Conservation (phyloP, 2,329 filamentous ascomycete genomes). For the Ceratocystis destructans region DNA sequence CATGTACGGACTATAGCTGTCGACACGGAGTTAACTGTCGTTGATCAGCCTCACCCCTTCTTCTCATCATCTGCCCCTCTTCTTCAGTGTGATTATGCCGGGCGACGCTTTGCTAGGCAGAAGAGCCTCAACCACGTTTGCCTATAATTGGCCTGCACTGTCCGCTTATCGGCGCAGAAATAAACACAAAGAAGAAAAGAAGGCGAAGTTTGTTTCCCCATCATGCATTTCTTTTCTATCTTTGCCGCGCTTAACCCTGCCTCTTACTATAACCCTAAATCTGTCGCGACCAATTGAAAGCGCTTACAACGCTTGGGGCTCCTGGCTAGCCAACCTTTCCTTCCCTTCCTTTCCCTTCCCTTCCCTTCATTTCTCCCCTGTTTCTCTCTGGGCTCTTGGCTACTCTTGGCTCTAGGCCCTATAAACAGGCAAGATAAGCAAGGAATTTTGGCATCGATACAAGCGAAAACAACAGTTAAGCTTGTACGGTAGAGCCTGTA, state of each 20-base stretch:
- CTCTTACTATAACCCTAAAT: background rate
- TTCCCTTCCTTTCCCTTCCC: background rate
- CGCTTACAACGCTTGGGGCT: background rate
- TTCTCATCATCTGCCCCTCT: background rate
- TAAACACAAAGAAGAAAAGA: too few relatives aligned
- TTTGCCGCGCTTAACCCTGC: background rate
- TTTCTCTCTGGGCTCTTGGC: too few relatives aligned
- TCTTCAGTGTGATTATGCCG: background rate
- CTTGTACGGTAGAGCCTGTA: too few relatives aligned
- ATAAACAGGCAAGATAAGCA: background rate
- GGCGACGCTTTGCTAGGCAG: background rate
- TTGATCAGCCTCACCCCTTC: background rate
- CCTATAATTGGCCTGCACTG: background rate
- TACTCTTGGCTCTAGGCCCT: too few relatives aligned
- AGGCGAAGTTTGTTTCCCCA: background rate
- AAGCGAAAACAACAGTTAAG: background rate
- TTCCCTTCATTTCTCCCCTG: background rate
- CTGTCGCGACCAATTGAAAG: background rate
- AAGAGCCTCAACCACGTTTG: background rate
- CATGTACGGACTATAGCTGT: background rate
- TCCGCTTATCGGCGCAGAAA: background rate
- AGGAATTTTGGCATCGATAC: background rate
- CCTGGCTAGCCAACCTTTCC: too few relatives aligned
- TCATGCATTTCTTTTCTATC: background rate
- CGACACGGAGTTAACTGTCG: background rate